Evolutionary conservation across 1,139 yeast species (phyloP).

Genomic region (Yamadazyma aaseri): DNA sequence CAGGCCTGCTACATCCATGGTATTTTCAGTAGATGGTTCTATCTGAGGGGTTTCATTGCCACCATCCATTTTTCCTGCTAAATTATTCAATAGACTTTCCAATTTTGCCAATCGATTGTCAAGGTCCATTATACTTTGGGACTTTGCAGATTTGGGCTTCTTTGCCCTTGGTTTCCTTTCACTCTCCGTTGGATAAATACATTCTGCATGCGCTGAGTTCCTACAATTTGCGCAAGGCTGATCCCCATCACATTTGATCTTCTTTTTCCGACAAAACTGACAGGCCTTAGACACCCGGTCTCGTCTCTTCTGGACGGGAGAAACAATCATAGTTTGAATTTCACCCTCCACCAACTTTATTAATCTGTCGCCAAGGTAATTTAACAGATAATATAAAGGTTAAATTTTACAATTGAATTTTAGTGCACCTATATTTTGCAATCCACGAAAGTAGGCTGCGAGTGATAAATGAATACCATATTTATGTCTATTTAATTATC

Average conservation of each 20-base stretch:
- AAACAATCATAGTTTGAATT: neutral
- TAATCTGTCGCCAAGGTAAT: too few relatives aligned
- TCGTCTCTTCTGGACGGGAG: conserved; percentile 16
- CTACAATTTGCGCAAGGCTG: conserved; percentile 47
- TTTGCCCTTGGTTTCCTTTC: conserved; percentile 15
- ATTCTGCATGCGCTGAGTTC: conserved; percentile 20
- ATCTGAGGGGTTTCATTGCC: neutral
- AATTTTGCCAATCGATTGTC: conserved; percentile 23
- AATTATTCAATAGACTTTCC: conserved; percentile 22
- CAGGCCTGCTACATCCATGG: neutral
- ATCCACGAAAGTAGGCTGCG: too few relatives aligned
- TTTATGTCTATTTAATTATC: too few relatives aligned
- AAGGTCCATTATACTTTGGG: conserved; percentile 18
- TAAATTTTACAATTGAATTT: too few relatives aligned
- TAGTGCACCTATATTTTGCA: too few relatives aligned
- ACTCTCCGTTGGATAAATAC: conserved; percentile 29
- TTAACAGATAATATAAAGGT: too few relatives aligned
- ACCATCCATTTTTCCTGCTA: conserved; percentile 18
- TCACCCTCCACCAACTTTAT: too few relatives aligned
- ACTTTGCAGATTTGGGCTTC: conserved; percentile 9
- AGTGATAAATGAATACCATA: too few relatives aligned
- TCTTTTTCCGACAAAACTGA: conserved; percentile 49
- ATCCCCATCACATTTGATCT: conserved; percentile 51
- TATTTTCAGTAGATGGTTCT: neutral
- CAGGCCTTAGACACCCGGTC: conserved; percentile 46